A percentile compares a stretch with the other conserved stretches of the same genome.
Conservation (phyloP, 306 rosid species). For the Fagus crenata region DNA sequence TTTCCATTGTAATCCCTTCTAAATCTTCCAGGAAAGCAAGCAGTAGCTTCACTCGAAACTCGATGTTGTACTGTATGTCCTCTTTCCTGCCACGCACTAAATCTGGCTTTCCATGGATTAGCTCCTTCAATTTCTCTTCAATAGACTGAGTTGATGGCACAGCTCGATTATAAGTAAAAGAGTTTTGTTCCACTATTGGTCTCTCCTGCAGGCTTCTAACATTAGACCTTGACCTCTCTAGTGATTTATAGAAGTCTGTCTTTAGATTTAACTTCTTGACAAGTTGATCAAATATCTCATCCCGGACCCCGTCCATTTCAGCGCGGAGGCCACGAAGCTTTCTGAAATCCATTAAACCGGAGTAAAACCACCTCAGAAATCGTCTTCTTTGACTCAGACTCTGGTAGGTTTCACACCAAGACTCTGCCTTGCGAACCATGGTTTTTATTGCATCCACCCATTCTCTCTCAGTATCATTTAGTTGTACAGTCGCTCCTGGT, state of each 20-base stretch:
- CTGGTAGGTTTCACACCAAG: not conserved
- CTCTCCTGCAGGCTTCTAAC: conserved; percentile 11
- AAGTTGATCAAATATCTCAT: not conserved
- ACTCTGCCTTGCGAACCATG: not conserved
- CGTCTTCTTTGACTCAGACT: not conserved
- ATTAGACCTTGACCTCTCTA: not conserved
- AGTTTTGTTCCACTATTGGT: not conserved
- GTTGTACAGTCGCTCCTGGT: not conserved
- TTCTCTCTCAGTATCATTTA: not conserved
- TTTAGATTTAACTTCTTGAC: not conserved
- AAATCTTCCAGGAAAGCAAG: too few species aligned
- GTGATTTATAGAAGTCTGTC: not conserved
- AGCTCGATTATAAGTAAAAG: not conserved
- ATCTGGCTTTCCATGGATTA: too few species aligned
- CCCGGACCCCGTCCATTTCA: not conserved
- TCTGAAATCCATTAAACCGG: not conserved
- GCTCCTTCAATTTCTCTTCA: too few species aligned
- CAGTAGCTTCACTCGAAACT: too few species aligned
- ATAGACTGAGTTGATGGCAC: not conserved
- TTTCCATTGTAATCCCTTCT: conserved; percentile 7
- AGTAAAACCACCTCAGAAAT: not conserved
- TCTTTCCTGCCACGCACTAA: conserved; percentile 26
- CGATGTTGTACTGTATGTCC: not conserved
- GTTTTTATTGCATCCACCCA: not conserved
- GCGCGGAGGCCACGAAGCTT: not conserved